These are phyloP conservation scores for Trifolium fragiferum DNA, from an alignment of 306 rosid genomes.

Conservation along the genomic window DNA sequence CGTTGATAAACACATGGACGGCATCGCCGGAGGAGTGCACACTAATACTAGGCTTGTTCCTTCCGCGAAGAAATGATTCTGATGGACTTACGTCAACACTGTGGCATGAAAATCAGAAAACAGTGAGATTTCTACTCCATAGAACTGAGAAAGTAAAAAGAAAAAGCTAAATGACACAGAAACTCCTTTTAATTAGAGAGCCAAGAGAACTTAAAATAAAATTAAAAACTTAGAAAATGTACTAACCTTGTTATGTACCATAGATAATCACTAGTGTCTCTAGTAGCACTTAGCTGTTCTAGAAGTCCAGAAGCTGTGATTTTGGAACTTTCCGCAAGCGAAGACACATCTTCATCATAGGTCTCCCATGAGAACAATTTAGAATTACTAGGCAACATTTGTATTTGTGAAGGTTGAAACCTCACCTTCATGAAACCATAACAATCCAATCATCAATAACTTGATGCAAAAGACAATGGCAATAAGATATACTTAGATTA, in stretches of 20 bases:
- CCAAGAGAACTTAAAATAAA: no score
- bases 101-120: constrained; percentile 41
- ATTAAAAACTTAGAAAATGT: no score
- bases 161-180: constrained; percentile 19
- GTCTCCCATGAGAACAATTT: constrained; percentile 76
- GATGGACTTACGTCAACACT: constrained; percentile 79
- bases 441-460: constrained; percentile 44
- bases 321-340: constrained; percentile 64
- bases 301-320: constrained; percentile 67
- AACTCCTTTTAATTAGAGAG: no score
- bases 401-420: constrained; percentile 61
- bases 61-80: constrained; percentile 75
- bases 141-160: not conserved
- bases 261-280: constrained; percentile 85
- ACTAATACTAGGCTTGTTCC: constrained; percentile 66
- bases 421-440: constrained; percentile 67
- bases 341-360: constrained; percentile 74
- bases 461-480: constrained; percentile 17
- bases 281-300: constrained; percentile 81
- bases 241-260: constrained; percentile 95
- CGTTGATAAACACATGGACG: constrained; percentile 85
- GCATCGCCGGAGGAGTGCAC: constrained; percentile 89
- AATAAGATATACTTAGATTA: constrained; percentile 32
- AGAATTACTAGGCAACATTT: constrained; percentile 69
- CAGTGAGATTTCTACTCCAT: constrained; percentile 3